Evolutionary conservation across 2,329 filamentous ascomycete genomes (phyloP), one percentile per base, ranked within the genome.

Genomic region (Leptographium radiaticola): DNA sequence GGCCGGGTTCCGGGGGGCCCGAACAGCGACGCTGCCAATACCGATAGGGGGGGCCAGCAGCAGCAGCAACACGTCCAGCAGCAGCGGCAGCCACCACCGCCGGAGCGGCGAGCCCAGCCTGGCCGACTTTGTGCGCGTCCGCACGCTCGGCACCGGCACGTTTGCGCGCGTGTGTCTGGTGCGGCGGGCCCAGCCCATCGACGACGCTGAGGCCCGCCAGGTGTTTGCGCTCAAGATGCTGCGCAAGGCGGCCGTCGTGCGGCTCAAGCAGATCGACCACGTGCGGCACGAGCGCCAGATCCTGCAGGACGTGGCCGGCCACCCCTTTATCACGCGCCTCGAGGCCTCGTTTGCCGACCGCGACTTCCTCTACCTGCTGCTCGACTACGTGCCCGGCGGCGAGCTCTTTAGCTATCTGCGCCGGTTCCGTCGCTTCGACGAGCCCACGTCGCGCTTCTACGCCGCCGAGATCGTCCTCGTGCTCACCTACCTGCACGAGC

Each of bases 211-310:
- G 61, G 71, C 73, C 57, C 74, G 76, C 63, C 78, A 81, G 61
- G 84, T 90, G n/a, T 90, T 84, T 68, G 86, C 86, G 47, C 75
- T 91, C 63, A 91, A 91, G 75, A 88, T 89, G 54, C 69, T 91
- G 59, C 81, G 86, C 58, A 84, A 84, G 64, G 75, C 79, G 53
- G 77, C 84, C 62, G 84, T 93, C 46, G 85, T 93, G 66, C 84
- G 84, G 59, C 77, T 91, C 55, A 91, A 91, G 73, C 87, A 93
- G 65, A 83, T 91, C 60, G 87, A 91, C 69, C 87, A 93, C 68
- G 87, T 91, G 53, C 84, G 86, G 57, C 87, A 90, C 68, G 87
- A 93, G 73, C 84, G 87, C 61, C 79, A 82, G 58, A 84, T 91
- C 60, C 80, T 93, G 51, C 79, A 81, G 63, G 83, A 87, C 59